These are phyloP conservation scores for Sclerotinia borealis DNA, from an alignment of 2,329 filamentous ascomycete species.

Conservation along the genomic window DNA sequence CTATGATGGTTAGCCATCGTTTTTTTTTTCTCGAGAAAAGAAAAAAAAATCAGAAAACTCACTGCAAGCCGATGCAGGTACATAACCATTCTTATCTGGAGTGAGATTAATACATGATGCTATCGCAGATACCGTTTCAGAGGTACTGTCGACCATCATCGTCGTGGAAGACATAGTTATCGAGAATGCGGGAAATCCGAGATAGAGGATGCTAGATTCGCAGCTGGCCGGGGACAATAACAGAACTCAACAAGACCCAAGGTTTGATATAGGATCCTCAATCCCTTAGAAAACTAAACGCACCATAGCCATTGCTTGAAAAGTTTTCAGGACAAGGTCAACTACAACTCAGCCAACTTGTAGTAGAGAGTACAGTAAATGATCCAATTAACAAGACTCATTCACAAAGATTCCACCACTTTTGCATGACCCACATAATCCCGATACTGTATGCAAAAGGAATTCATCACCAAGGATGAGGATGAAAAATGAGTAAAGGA, in stretches of 20 bases:
- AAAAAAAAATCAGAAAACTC: not conserved
- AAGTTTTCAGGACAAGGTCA: not conserved
- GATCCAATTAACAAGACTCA: not conserved
- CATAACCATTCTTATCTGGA: conserved; percentile 9
- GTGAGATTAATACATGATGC: not conserved
- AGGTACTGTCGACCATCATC: not conserved
- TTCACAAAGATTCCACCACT: not conserved
- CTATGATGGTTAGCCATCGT: not conserved
- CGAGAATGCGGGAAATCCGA: not conserved
- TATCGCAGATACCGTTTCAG: not conserved
- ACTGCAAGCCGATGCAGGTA: conserved; percentile 33
- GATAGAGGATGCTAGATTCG: not conserved
- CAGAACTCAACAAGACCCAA: too few species aligned
- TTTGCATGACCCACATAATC: not conserved
- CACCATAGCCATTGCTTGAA: not conserved
- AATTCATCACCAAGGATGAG: not conserved
- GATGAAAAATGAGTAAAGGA: not conserved
- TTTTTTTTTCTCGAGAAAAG: too few species aligned
- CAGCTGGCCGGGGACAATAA: not conserved
- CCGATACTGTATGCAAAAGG: too few species aligned
- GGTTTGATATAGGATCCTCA: not conserved
- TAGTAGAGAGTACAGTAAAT: too few species aligned
- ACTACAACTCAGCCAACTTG: not conserved
- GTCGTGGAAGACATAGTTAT: not conserved
- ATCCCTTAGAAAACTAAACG: not conserved